A percentile compares a stretch with the other conserved stretches of the same genome.
Conservation (phyloP, 83 land plant genomes). For the Thuja plicata region DNA sequence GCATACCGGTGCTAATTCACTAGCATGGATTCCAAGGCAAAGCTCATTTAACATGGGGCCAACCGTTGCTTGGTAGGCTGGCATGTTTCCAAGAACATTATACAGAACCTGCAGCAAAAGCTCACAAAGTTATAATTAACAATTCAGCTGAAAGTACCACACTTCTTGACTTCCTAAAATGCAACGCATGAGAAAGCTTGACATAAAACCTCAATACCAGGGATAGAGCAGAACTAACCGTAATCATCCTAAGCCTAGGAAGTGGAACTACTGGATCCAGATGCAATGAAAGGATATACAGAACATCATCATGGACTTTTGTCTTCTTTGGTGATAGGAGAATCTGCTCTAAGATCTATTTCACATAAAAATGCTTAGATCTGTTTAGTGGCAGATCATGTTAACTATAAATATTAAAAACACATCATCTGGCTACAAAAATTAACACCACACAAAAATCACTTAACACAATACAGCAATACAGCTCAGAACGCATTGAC, state of each 20-base stretch:
- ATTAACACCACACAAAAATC: constrained; percentile 5
- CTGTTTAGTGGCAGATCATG: neutral
- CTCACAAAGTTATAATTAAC: neutral
- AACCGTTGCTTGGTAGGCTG: constrained; percentile 71
- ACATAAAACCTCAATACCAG: neutral
- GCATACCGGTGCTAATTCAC: constrained; percentile 74
- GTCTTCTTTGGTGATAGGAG: constrained; percentile 82
- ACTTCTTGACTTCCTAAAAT: neutral
- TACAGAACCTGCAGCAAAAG: constrained; percentile 79
- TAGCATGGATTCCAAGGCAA: constrained; percentile 76
- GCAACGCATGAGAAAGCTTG: neutral
- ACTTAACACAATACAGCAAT: neutral
- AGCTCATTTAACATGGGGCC: constrained; percentile 87
- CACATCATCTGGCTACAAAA: neutral
- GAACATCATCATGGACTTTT: constrained; percentile 90
- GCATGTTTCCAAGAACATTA: constrained; percentile 87
- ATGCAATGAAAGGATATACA: constrained; percentile 77
- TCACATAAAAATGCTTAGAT: neutral
- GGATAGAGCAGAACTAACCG: constrained; percentile 39
- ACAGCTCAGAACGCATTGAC: neutral
- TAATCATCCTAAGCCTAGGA: constrained; percentile 88
- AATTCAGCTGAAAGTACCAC: neutral
- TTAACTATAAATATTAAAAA: constrained; percentile 14
- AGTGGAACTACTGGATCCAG: constrained; percentile 83
- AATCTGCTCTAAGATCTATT: constrained; percentile 86